These are phyloP conservation scores for Juglanconis oblonga DNA, from an alignment of 2,329 filamentous ascomycete species.

Conservation along the genomic window DNA sequence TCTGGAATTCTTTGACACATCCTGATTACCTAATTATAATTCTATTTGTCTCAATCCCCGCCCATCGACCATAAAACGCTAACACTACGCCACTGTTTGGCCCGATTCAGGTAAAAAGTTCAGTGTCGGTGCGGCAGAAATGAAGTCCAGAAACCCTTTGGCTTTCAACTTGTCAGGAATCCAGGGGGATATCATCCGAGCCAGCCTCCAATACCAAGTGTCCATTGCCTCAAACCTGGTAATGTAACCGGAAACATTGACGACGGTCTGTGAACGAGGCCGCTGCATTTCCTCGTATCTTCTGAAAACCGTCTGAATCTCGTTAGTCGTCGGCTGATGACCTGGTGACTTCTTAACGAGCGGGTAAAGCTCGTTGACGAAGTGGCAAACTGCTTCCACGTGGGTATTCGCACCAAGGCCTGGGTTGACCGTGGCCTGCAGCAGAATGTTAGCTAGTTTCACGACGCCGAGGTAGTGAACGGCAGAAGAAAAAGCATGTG, in stretches of 20 bases:
- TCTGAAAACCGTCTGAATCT: conserved; percentile 19
- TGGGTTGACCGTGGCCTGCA: conserved; percentile 20
- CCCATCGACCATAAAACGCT: no score
- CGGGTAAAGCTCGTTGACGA: conserved; percentile 20
- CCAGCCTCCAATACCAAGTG: conserved; percentile 20
- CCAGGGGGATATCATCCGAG: conserved; percentile 10
- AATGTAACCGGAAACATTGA: conserved; percentile 21
- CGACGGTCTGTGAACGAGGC: conserved; percentile 19
- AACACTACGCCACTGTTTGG: no score
- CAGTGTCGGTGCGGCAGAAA: background rate
- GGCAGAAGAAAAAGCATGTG: background rate
- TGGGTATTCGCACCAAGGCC: conserved; percentile 20
- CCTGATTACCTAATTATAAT: no score
- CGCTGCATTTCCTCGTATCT: conserved; percentile 22
- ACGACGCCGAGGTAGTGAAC: background rate
- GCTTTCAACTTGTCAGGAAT: conserved; percentile 11
- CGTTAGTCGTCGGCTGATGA: conserved; percentile 12
- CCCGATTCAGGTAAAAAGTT: conserved; percentile 5
- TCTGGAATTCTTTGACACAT: no score
- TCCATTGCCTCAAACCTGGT: conserved; percentile 26
- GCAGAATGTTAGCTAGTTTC: background rate
- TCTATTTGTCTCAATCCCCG: no score
- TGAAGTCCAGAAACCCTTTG: background rate
- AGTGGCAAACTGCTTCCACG: conserved; percentile 18
- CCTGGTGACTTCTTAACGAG: conserved; percentile 13